Percentiles rank a stretch among this genome's conserved stretches.
These are phyloP conservation scores for Omphalea diandra DNA, from an alignment of 441 rosid species.

Conservation along the genomic window DNA sequence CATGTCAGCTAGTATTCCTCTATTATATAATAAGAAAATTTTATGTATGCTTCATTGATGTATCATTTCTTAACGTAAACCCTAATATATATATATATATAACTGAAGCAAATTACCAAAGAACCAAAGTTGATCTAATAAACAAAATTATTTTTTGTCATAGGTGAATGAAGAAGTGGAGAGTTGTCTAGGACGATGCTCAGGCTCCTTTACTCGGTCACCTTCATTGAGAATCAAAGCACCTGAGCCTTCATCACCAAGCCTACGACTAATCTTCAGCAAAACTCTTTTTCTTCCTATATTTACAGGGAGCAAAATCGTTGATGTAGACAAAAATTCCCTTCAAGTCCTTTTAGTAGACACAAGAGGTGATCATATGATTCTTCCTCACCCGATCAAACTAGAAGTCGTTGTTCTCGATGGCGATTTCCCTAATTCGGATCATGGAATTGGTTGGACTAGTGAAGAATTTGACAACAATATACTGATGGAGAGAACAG, in stretches of 20 bases:
- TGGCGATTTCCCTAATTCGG: conserved; percentile 68
- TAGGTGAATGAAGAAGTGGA: conserved; percentile 76
- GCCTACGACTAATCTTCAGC: conserved; percentile 45
- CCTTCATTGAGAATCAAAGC: conserved; percentile 57
- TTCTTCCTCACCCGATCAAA: conserved; percentile 47
- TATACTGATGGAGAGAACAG: conserved; percentile 67
- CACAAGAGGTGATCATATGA: conserved; percentile 23
- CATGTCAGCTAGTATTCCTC: no score
- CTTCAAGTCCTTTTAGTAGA: conserved; percentile 55
- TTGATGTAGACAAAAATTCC: conserved; percentile 37
- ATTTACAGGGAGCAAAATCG: conserved; percentile 74
- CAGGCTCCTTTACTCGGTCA: conserved; percentile 36
- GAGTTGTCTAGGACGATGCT: conserved; percentile 31
- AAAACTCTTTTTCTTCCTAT: conserved; percentile 48
- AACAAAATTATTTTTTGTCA: neutral
- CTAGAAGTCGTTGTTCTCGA: conserved; percentile 71
- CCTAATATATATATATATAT: neutral
- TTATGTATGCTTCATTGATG: neutral
- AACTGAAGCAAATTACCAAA: no score
- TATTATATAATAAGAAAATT: neutral
- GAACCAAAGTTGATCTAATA: neutral
- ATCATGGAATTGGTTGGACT: conserved; percentile 48
- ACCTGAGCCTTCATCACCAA: conserved; percentile 54
- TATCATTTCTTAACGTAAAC: neutral
- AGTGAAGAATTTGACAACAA: conserved; percentile 54